These are phyloP conservation scores for Hypocrella siamensis DNA, from an alignment of 2,329 filamentous ascomycete species.

Conservation along the genomic window DNA sequence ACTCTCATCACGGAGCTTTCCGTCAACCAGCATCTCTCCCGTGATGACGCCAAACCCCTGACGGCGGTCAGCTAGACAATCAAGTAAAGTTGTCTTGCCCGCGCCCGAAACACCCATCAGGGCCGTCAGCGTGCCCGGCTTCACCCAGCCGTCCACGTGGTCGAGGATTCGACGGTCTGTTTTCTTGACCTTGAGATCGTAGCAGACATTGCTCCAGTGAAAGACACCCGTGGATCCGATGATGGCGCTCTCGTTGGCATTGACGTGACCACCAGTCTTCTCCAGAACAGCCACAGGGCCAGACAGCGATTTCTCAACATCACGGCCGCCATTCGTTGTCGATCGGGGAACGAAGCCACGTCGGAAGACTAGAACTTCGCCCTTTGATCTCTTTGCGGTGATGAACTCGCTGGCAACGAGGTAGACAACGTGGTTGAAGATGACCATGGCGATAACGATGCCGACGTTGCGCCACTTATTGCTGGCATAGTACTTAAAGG, in stretches of 20 bases:
- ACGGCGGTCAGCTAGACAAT: constrained; percentile 75
- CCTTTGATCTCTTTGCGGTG: constrained; percentile 54
- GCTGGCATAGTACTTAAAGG: constrained; percentile 38
- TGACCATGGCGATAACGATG: constrained; percentile 48
- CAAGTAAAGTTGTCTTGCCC: constrained; percentile 84
- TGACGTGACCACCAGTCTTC: too few species aligned
- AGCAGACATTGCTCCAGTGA: constrained; percentile 76
- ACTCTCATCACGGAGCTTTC: constrained; percentile 53
- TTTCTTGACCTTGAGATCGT: constrained; percentile 60
- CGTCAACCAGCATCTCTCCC: constrained; percentile 61
- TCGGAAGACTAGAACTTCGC: constrained; percentile 61
- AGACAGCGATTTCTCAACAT: constrained; percentile 45
- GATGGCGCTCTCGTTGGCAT: too few species aligned
- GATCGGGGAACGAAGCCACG: too few species aligned
- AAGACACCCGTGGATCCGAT: too few species aligned
- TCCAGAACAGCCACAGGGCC: constrained; percentile 39
- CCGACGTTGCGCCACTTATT: constrained; percentile 60
- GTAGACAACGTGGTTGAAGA: constrained; percentile 47
- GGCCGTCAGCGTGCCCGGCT: constrained; percentile 77
- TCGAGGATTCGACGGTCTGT: constrained; percentile 64
- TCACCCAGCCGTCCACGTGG: constrained; percentile 83
- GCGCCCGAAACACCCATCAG: constrained; percentile 86
- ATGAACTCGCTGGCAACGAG: constrained; percentile 51
- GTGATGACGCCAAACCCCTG: constrained; percentile 80
- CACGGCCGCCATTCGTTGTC: constrained; percentile 39